Conservation (phyloP, 2,329 filamentous ascomycete genomes). For the Cytospora chrysosperma region DNA sequence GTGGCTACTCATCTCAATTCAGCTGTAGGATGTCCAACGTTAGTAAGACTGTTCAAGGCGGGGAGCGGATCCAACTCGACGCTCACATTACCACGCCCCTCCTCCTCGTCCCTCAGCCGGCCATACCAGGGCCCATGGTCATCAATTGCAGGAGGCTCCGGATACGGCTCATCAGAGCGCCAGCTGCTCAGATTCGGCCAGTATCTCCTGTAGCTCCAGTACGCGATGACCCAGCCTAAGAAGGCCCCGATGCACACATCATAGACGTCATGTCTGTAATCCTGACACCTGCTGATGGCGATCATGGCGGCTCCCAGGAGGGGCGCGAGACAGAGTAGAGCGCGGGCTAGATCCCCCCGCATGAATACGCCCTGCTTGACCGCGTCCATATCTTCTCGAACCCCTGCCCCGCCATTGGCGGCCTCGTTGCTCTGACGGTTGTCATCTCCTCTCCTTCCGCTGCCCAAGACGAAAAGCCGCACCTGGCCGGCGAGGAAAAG, state of each 20-base stretch:
- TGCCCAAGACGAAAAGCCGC: conserved; percentile 49
- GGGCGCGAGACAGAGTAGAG: conserved; percentile 57
- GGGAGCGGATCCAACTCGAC: conserved; percentile 35
- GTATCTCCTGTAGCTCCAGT: conserved; percentile 66
- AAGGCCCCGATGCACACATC: conserved; percentile 63
- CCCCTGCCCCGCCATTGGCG: neutral
- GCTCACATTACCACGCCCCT: conserved; percentile 43
- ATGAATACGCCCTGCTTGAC: conserved; percentile 24
- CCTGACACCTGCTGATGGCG: conserved; percentile 66
- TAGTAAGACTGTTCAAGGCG: conserved; percentile 20
- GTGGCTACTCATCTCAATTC: neutral
- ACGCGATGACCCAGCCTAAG: conserved; percentile 59
- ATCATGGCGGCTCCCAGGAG: conserved; percentile 65
- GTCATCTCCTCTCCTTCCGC: conserved; percentile 4
- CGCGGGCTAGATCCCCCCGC: conserved; percentile 51
- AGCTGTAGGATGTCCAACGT: conserved; percentile 21
- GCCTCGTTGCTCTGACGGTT: conserved; percentile 18
- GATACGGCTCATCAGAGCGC: conserved; percentile 58
- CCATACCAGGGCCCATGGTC: conserved; percentile 34
- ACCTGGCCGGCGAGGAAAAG: conserved; percentile 69
- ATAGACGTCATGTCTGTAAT: conserved; percentile 70
- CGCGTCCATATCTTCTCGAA: conserved; percentile 19
- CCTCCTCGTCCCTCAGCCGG: conserved; percentile 55
- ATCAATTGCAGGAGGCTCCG: conserved; percentile 37
- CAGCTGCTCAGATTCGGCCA: conserved; percentile 56